Conservation (phyloP, 1,284 basidiomycete species). For the Ceratobasidium sp. region DNA sequence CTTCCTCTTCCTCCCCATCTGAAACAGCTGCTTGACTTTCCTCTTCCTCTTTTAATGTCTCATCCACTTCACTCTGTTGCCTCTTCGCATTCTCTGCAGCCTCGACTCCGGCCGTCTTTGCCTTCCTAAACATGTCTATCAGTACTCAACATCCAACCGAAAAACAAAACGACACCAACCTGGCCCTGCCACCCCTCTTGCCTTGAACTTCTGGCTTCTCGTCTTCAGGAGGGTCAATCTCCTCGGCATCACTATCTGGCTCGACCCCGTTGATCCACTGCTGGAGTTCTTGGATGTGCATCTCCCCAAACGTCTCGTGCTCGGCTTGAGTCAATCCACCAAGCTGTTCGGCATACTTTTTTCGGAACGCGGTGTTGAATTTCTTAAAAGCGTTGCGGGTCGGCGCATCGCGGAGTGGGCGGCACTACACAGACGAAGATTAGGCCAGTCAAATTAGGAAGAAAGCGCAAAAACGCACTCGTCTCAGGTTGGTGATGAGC, state of each 20-base stretch:
- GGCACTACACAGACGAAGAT: constrained; percentile 60
- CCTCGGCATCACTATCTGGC: constrained; percentile 26
- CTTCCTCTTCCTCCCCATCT: constrained; percentile 13
- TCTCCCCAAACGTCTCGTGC: constrained; percentile 17
- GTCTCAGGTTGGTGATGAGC: constrained; percentile 64
- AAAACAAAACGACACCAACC: neutral
- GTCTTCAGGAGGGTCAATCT: constrained; percentile 3
- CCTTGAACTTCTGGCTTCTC: neutral
- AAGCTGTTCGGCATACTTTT: constrained; percentile 65
- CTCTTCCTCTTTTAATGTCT: neutral
- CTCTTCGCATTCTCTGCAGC: neutral
- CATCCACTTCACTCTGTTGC: neutral
- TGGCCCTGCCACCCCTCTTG: neutral
- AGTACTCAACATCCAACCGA: neutral
- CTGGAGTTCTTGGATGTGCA: constrained; percentile 28
- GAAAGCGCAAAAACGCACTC: constrained; percentile 56
- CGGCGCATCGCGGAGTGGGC: constrained; percentile 71
- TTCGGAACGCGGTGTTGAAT: constrained; percentile 67
- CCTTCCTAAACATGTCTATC: neutral
- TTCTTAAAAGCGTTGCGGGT: constrained; percentile 74
- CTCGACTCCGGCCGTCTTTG: constrained; percentile 8
- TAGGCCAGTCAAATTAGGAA: constrained; percentile 11
- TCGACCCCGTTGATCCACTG: constrained; percentile 22
- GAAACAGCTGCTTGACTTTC: neutral
- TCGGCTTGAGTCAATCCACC: constrained; percentile 24